Evolutionary conservation across 345 rosid species (phyloP).

Genomic region (Psidium guajava): DNA sequence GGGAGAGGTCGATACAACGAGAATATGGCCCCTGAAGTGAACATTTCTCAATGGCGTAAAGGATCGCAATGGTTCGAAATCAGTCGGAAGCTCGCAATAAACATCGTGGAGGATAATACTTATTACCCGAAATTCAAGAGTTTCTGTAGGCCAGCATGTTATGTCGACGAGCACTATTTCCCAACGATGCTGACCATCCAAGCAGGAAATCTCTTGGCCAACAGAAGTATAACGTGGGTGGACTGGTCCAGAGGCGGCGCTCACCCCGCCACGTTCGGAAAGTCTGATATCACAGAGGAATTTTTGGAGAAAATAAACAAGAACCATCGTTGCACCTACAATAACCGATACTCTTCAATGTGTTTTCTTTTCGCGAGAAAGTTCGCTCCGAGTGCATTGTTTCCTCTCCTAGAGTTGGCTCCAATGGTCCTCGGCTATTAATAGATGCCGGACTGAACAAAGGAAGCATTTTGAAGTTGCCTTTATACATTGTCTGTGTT

Average conservation of each 20-base stretch:
- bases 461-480: background rate
- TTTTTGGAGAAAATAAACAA: slow-evolving; percentile 38
- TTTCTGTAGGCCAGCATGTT: slow-evolving; percentile 82
- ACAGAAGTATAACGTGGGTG: slow-evolving; percentile 84
- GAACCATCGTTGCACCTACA: slow-evolving; percentile 48
- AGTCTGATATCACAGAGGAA: slow-evolving; percentile 50
- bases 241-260: slow-evolving; percentile 98
- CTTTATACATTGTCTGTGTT: background rate
- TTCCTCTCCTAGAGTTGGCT: background rate
- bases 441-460: background rate
- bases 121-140: slow-evolving; percentile 56
- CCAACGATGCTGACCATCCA: slow-evolving; percentile 88
- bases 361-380: background rate
- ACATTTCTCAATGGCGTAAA: slow-evolving; percentile 71
- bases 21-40: slow-evolving; percentile 77
- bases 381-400: background rate
- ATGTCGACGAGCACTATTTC: slow-evolving; percentile 92
- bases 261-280: slow-evolving; percentile 89
- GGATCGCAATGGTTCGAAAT: slow-evolving; percentile 97
- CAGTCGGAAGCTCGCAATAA: slow-evolving; percentile 58
- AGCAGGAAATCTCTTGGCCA: slow-evolving; percentile 51
- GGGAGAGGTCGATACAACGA: slow-evolving; percentile 80
- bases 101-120: slow-evolving; percentile 50
- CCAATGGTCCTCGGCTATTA: slow-evolving; percentile 28
- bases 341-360: slow-evolving; percentile 22